Base-by-base conservation (phyloP, 75 land plant species). In the Picea sitchensis region DNA sequence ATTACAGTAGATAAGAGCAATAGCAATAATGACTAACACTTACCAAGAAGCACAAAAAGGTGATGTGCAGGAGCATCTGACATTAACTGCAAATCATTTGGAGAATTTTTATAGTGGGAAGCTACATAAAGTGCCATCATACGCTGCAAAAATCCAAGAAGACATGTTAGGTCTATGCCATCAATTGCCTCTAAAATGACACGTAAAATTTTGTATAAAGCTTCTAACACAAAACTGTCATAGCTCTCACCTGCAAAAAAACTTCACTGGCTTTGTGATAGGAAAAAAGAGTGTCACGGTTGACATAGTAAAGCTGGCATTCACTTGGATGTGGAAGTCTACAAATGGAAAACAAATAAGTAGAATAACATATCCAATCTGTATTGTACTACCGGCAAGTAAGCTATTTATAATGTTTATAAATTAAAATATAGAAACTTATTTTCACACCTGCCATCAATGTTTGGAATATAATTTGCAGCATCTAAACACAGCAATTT, bases 11-110 rank as follows among this genome's bases (percentile, higher is more conserved):
- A n/a, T 21, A 23, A 34, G 31, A 78, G 54, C 56, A 51, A 61
- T 15, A 78, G 54, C 56, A 51, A 61, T 15, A 58, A 57, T 8
- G 58, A 71, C 59, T 1, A 51, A 23, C 61, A 61, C 81, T 56
- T 82, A 96, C 99, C 99, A 58, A 97, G 94, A 67, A 97, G 82
- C 18, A 95, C 99, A 87, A 97, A 97, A 59, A 97, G 83, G 71
- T 97, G 98, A 73, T 97, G 99, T 5, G 99, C 95, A 69, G 99
- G 99, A 32, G 98, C 98, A 90, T 97, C 99, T 54, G 99, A 94
- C 96, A 97, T 91, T 59, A 97, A 72, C 82, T 97, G 99, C 72
- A 97, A 83, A 79, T 97, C 99, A 85, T 97, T 97, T 14, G 99
- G 99, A 32, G 99, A 91, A 80, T 97, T 97, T 82, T 97, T 97